Conservation (phyloP, 164 flowering plant species). For the Chloranthus sessilifolius region DNA sequence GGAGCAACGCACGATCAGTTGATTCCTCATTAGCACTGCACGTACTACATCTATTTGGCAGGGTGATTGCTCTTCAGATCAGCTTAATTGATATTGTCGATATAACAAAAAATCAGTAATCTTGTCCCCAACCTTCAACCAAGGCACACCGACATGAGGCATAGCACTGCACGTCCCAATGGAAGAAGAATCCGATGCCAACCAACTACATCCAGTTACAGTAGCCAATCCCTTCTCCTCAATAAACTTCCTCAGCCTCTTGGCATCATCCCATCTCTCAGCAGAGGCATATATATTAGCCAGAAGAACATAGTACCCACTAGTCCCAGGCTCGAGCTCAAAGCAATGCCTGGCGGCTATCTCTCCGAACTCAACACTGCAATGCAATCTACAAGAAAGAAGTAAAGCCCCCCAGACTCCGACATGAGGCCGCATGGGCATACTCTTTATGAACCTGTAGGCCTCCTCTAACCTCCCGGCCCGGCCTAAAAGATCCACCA, state of each 20-base stretch:
- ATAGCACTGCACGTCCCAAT: too few species aligned
- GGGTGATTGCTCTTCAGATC: too few species aligned
- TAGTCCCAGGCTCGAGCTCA: conserved; percentile 23
- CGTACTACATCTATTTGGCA: too few species aligned
- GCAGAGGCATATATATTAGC: conserved; percentile 39
- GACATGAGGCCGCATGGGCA: conserved; percentile 39
- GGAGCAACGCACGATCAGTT: too few species aligned
- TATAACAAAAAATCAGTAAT: too few species aligned
- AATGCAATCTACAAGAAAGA: conserved; percentile 37
- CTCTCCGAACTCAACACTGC: conserved; percentile 39
- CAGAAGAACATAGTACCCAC: conserved; percentile 32
- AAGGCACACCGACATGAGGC: too few species aligned
- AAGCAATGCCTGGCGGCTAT: conserved; percentile 33
- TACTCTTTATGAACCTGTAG: conserved; percentile 27
- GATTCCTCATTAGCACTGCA: too few species aligned
- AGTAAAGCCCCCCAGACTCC: conserved; percentile 56
- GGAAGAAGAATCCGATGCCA: too few species aligned
- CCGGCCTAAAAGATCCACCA: conserved; percentile 47
- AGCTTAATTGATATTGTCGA: too few species aligned
- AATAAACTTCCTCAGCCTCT: conserved; percentile 25
- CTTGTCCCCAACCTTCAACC: too few species aligned
- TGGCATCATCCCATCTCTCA: conserved; percentile 46
- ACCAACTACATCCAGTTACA: conserved; percentile 41
- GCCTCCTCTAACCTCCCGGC: conserved; percentile 41
- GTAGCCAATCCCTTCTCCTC: conserved; percentile 25